Evolutionary conservation across 495 filamentous ascomycete species (phyloP).

Genomic region (Xylaria longipes): DNA sequence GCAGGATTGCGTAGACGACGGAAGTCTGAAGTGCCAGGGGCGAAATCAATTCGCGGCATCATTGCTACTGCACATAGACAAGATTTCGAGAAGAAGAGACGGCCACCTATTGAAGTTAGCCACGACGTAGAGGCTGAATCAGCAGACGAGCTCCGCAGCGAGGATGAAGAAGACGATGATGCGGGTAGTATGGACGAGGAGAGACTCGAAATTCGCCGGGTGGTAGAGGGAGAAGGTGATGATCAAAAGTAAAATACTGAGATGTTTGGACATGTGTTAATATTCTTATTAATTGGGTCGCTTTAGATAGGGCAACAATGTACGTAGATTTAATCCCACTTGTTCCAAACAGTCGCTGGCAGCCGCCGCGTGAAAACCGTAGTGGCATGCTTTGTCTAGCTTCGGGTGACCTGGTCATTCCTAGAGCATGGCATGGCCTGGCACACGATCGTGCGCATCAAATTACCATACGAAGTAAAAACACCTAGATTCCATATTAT

Average conservation of each 20-base stretch:
- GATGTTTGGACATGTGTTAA: neutral
- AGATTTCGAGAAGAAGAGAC: slow-evolving; percentile 81
- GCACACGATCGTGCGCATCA: neutral
- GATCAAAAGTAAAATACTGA: slow-evolving; percentile 11
- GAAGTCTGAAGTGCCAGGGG: slow-evolving; percentile 42
- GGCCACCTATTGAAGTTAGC: slow-evolving; percentile 37
- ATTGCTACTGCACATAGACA: slow-evolving; percentile 80
- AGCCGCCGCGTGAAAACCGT: neutral
- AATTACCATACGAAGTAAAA: neutral
- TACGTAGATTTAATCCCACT: neutral
- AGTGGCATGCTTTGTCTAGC: neutral
- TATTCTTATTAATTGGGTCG: neutral
- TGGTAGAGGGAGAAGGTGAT: slow-evolving; percentile 25
- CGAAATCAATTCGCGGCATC: slow-evolving; percentile 60
- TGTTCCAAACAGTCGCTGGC: neutral
- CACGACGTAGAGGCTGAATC: slow-evolving; percentile 9
- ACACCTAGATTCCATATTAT: neutral
- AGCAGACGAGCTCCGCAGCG: slow-evolving; percentile 33
- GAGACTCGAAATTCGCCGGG: slow-evolving; percentile 33
- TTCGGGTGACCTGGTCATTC: neutral
- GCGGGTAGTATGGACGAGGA: slow-evolving; percentile 39
- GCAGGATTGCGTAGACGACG: slow-evolving; percentile 47
- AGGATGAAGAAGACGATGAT: slow-evolving; percentile 48
- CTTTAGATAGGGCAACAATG: neutral
- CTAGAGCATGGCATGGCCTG: neutral